A percentile compares a stretch with the other conserved stretches of the same genome.
Conservation (phyloP, 192 early-diverging fungal genomes). For the Allomyces arbusculus region DNA sequence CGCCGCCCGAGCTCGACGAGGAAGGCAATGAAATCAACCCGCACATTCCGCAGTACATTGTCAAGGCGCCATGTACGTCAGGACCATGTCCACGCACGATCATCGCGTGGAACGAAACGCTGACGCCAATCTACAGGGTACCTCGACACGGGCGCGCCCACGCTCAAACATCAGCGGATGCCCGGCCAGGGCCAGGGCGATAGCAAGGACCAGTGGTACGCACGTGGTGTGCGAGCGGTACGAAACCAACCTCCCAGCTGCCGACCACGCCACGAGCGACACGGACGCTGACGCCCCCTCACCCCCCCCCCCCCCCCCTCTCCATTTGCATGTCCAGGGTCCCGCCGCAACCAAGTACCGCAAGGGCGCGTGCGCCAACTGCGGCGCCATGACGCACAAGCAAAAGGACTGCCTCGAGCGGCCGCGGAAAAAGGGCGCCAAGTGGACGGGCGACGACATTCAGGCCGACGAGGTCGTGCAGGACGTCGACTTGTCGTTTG, state of each 20-base stretch:
- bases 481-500: constrained; percentile 58
- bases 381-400: constrained; percentile 88
- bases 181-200: constrained; percentile 10
- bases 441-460: constrained; percentile 57
- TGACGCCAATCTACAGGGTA: constrained; percentile 24
- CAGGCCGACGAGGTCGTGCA: constrained; percentile 66
- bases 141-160: constrained; percentile 53
- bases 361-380: constrained; percentile 93
- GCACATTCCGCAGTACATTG: constrained; percentile 93
- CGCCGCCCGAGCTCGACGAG: constrained; percentile 62
- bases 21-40: constrained; percentile 93
- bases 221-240: constrained; percentile 44
- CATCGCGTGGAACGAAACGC: too few species aligned
- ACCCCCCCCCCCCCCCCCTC: too few species aligned
- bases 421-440: constrained; percentile 71
- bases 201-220: constrained; percentile 50
- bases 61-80: constrained; percentile 74
- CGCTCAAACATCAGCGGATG: constrained; percentile 71
- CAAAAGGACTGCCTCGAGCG: constrained; percentile 85
- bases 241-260: not conserved
- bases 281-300: too few species aligned
- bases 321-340: constrained; percentile 20
- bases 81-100: constrained; percentile 9
- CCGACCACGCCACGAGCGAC: not conserved
- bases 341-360: constrained; percentile 75